Evolutionary conservation across 306 rosid species (phyloP).

Genomic region (Dryas drummondii): DNA sequence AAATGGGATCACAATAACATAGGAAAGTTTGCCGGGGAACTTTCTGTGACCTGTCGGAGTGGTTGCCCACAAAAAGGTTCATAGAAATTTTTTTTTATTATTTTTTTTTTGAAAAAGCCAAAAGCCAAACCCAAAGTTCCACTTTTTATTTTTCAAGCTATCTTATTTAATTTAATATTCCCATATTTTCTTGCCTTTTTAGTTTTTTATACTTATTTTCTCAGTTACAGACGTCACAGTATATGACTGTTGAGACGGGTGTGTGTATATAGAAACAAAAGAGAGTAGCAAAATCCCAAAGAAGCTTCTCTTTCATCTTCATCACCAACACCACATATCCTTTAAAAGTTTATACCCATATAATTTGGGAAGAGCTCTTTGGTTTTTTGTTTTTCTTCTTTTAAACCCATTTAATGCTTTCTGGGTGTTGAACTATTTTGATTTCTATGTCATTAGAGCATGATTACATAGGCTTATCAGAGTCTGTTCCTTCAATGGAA

Average conservation of each 20-base stretch:
- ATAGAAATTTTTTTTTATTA: background rate
- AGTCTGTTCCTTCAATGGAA: constrained; percentile 59
- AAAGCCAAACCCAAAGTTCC: constrained; percentile 17
- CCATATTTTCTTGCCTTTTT: constrained; percentile 2
- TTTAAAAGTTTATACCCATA: constrained; percentile 1
- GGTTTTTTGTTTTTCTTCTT: constrained; percentile 12
- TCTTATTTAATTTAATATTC: background rate
- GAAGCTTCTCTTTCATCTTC: constrained; percentile 33
- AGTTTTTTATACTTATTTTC: background rate
- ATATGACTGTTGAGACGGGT: constrained; percentile 9
- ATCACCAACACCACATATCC: constrained; percentile 17
- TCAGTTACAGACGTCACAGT: constrained; percentile 5
- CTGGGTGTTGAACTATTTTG: constrained; percentile 36
- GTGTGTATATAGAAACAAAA: constrained; percentile 27
- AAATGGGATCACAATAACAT: constrained; percentile 1
- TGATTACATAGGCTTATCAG: constrained; percentile 66
- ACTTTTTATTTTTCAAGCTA: constrained; percentile 30
- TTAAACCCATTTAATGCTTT: constrained; percentile 33
- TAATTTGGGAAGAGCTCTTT: constrained; percentile 19
- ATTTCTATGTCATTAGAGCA: constrained; percentile 73
- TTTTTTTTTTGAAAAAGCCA: background rate
- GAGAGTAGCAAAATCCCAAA: constrained; percentile 34
- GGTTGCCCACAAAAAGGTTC: constrained; percentile 62
- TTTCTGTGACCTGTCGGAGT: constrained; percentile 72
- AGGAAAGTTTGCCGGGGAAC: constrained; percentile 40